Percentiles rank a stretch among this genome's conserved stretches.
Evolutionary conservation across 345 rosid species (phyloP).

Genomic region (Euphorbia lathyris): DNA sequence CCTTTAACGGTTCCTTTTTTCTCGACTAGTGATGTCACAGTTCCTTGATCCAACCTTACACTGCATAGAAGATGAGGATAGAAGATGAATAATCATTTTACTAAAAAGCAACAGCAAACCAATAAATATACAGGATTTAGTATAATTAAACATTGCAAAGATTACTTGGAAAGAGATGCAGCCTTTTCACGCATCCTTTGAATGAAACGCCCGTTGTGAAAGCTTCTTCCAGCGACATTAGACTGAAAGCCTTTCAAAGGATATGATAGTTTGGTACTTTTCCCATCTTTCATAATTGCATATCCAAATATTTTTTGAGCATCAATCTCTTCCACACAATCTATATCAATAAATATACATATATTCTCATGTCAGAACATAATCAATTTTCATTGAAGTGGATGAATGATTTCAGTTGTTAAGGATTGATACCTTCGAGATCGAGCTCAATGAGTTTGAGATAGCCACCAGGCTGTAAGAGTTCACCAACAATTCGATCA

Average conservation of each 20-base stretch:
- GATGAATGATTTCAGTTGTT: neutral
- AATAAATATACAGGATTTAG: too few relatives aligned
- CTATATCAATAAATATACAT: constrained; percentile 16
- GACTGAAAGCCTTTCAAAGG: constrained; percentile 47
- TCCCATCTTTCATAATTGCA: constrained; percentile 51
- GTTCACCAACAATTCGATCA: constrained; percentile 26
- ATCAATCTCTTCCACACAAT: constrained; percentile 55
- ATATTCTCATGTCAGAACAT: neutral
- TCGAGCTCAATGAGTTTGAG: constrained; percentile 38
- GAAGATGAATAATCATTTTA: neutral
- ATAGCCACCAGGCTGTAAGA: constrained; percentile 38
- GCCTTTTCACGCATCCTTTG: constrained; percentile 57
- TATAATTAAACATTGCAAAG: neutral
- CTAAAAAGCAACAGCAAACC: too few relatives aligned
- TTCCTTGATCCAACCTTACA: constrained; percentile 71
- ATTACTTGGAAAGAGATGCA: constrained; percentile 43
- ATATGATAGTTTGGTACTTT: constrained; percentile 33
- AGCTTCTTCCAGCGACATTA: constrained; percentile 49
- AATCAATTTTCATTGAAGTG: neutral
- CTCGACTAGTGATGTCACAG: constrained; percentile 63
- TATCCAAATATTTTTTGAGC: constrained; percentile 51
- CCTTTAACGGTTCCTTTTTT: constrained; percentile 68
- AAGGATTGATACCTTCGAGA: constrained; percentile 26
- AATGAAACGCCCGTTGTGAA: constrained; percentile 58
- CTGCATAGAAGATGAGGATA: constrained; percentile 24